Conservation (phyloP, 1,139 yeast genomes). For the Wickerhamiella infanticola region DNA sequence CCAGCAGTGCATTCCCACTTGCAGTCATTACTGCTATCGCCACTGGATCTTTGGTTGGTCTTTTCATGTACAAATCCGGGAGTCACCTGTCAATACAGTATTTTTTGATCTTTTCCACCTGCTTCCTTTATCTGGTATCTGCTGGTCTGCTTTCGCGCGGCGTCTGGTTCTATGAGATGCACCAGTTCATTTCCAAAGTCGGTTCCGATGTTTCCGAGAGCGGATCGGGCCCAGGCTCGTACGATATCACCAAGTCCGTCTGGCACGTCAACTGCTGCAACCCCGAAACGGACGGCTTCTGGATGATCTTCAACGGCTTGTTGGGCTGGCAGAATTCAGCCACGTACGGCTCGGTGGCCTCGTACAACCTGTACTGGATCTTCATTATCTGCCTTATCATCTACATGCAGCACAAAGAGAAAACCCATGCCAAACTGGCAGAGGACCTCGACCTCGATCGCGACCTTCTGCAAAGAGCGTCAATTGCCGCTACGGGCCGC, state of each 20-base stretch:
- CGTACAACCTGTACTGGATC: conserved; percentile 77
- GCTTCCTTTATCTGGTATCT: conserved; percentile 67
- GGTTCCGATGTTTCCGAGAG: conserved; percentile 86
- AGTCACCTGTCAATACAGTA: conserved; percentile 42
- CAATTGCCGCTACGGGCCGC: neutral
- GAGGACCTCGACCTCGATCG: conserved; percentile 7
- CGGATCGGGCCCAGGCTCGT: conserved; percentile 89
- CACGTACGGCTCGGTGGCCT: conserved; percentile 70
- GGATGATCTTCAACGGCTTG: conserved; percentile 82
- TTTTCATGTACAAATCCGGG: conserved; percentile 58
- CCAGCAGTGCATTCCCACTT: conserved; percentile 53
- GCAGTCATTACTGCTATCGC: conserved; percentile 66
- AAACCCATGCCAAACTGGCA: conserved; percentile 20
- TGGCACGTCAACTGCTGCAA: conserved; percentile 96
- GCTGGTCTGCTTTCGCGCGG: conserved; percentile 87
- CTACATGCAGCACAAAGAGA: conserved; percentile 55
- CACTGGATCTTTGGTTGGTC: conserved; percentile 59
- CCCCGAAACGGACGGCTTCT: conserved; percentile 74
- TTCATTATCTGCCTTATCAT: conserved; percentile 36
- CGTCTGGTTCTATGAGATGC: conserved; percentile 67
- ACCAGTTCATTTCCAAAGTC: conserved; percentile 42
- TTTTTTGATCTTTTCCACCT: conserved; percentile 65
- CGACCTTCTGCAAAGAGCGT: conserved; percentile 5
- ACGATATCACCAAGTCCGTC: conserved; percentile 56
- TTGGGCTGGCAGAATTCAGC: conserved; percentile 90